These are phyloP conservation scores for Drechslerella dactyloides DNA, from an alignment of 2,329 filamentous ascomycete genomes.

Conservation along the genomic window DNA sequence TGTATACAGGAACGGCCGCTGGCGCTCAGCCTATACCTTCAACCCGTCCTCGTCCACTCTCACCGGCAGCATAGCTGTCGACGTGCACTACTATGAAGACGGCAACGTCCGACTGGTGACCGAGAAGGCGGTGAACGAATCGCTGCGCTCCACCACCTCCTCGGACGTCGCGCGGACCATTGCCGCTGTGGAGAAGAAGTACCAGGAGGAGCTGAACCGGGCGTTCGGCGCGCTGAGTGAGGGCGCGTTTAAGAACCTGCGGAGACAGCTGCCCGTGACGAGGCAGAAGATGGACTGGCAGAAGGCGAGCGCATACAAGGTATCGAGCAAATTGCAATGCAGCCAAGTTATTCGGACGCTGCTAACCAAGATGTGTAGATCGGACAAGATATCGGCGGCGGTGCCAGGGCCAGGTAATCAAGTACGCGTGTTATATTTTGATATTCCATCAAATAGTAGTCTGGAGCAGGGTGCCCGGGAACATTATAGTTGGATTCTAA, in stretches of 20 bases:
- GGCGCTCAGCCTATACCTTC: slow-evolving; percentile 86
- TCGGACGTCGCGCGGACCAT: slow-evolving; percentile 79
- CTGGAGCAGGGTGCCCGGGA: not conserved
- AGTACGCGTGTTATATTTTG: not conserved
- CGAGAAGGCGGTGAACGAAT: slow-evolving; percentile 73
- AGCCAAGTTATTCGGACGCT: not conserved
- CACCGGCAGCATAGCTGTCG: slow-evolving; percentile 83
- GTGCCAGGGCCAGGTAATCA: slow-evolving; percentile 28
- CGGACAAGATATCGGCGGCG: slow-evolving; percentile 50
- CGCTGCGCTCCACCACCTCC: slow-evolving; percentile 68
- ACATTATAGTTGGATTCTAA: too few species aligned
- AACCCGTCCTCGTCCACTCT: slow-evolving; percentile 72
- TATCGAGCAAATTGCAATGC: slow-evolving; percentile 63
- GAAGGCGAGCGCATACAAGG: slow-evolving; percentile 89
- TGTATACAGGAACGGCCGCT: slow-evolving; percentile 90
- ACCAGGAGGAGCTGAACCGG: slow-evolving; percentile 93
- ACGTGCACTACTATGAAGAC: slow-evolving; percentile 99
- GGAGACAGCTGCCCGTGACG: slow-evolving; percentile 92
- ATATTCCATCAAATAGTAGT: slow-evolving; percentile 20
- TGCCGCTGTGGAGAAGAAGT: slow-evolving; percentile 80
- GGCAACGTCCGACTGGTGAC: slow-evolving; percentile 94
- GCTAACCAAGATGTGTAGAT: slow-evolving; percentile 29
- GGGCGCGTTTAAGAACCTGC: slow-evolving; percentile 90
- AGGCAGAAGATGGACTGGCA: slow-evolving; percentile 99
- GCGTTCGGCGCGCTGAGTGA: slow-evolving; percentile 88